Evolutionary conservation across 2,329 filamentous ascomycete genomes (phyloP).

Genomic region (Pseudogymnoascus sp.): DNA sequence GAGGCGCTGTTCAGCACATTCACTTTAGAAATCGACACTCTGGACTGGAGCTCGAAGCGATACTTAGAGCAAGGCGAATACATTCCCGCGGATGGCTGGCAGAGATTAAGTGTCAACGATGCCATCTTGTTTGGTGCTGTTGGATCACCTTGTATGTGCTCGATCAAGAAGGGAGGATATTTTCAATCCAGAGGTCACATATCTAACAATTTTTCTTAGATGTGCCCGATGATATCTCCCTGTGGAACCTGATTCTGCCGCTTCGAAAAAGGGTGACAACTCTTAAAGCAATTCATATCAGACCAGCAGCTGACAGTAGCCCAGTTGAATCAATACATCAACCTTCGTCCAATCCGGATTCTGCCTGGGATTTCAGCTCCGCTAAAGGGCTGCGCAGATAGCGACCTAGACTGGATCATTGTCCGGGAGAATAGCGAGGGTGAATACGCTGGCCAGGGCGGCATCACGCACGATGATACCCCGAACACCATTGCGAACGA

Average conservation of each 20-base stretch:
- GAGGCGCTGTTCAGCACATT: too few species aligned
- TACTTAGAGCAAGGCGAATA: too few species aligned
- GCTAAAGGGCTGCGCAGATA: slow-evolving; percentile 32
- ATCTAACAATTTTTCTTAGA: slow-evolving; percentile 27
- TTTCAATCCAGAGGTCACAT: not conserved
- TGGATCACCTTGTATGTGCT: slow-evolving; percentile 11
- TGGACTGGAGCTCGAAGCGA: not conserved
- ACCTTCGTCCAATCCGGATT: slow-evolving; percentile 51
- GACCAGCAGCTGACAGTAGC: slow-evolving; percentile 1
- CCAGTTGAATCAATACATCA: slow-evolving; percentile 54
- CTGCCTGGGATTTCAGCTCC: slow-evolving; percentile 48
- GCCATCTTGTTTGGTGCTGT: too few species aligned
- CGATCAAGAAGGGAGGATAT: not conserved
- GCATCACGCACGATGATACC: slow-evolving; percentile 45
- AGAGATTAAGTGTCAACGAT: too few species aligned
- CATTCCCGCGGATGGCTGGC: too few species aligned
- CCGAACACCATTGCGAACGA: slow-evolving; percentile 53
- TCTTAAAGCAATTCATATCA: too few species aligned
- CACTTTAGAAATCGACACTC: too few species aligned
- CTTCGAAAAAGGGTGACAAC: slow-evolving; percentile 9
- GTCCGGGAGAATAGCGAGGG: slow-evolving; percentile 57
- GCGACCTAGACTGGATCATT: slow-evolving; percentile 55
- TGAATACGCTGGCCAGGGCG: slow-evolving; percentile 55
- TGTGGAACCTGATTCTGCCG: slow-evolving; percentile 54
- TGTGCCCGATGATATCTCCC: slow-evolving; percentile 54